phyloP scores from a whole-genome alignment of 2,329 filamentous ascomycete species.

The Alternaria infectoria region DNA sequence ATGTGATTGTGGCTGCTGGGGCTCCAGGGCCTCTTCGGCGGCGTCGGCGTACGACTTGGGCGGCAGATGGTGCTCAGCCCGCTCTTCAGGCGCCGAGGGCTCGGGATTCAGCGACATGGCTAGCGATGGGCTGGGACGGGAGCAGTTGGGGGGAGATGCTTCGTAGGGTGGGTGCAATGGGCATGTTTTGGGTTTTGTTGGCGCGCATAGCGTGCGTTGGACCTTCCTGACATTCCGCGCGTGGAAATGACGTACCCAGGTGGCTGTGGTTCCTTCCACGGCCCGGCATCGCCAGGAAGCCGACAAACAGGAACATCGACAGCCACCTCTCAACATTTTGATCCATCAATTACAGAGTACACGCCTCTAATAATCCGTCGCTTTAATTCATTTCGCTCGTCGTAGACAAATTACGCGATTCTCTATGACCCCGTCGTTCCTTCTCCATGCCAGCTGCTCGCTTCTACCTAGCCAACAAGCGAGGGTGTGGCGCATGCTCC shows the following conservation, averaged over 20 bases:
- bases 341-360: background rate
- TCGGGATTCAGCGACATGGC: constrained; percentile 52
- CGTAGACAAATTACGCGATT: background rate
- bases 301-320: background rate
- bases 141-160: constrained; percentile 7
- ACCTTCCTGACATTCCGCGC: constrained; percentile 24
- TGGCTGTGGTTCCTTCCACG: background rate
- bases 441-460: background rate
- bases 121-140: constrained; percentile 8
- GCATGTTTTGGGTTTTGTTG: constrained; percentile 27
- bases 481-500: constrained; percentile 21
- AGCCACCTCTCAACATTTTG: background rate
- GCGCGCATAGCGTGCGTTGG: constrained; percentile 24
- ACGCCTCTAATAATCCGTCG: background rate
- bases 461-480: background rate
- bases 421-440: background rate
- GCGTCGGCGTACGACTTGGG: constrained; percentile 55
- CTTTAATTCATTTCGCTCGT: background rate
- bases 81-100: constrained; percentile 49
- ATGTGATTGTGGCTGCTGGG: constrained; percentile 34
- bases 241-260: constrained; percentile 24
- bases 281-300: background rate
- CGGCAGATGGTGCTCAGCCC: constrained; percentile 46
- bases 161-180: background rate
- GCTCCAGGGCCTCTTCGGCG: constrained; percentile 42